Base-by-base conservation (phyloP, 768 basidiomycete species). In the Dentipellis fragilis region DNA sequence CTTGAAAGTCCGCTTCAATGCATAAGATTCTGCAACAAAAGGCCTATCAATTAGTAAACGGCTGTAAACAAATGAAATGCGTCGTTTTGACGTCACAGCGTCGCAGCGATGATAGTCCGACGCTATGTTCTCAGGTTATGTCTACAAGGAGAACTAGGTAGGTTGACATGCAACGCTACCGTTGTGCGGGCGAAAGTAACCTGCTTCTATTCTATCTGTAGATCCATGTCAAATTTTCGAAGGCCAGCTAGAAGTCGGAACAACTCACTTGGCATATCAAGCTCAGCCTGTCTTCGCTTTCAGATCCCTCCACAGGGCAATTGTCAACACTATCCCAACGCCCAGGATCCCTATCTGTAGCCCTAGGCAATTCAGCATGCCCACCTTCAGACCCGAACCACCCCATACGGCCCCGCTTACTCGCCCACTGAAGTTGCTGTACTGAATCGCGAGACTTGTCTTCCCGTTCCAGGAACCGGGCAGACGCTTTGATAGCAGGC, bases 401-500 rank as follows among this genome's bases (percentile, higher is more conserved):
- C 85, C 86, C 75, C 83, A 83, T 34, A 87, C 71, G 5, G 84
- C 82, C 0, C 84, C 85, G 4, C 77, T 75, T 10, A 83, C 78
- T 4, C 84, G 73, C n/a, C 85, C 84, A 0, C 71, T 66, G 62
- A 80, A 87, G 62, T 83, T 87, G 67, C 82, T 82, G 60, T 83
- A 87, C 64, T 85, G 85, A 45, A 87, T 81, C 7, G 71, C 75
- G 65, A 84, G 66, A 76, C 74, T 79, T n/a, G 73, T 73, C 29
- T 73, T 71, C 21, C 73, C 72, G 62, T 84, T 86, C 80, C 81
- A 86, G 55, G 69, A 67, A 4, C 74, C 72, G 1, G 85, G 84
- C 36, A 87, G 72, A 65, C 84, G 84, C 67, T 87, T 87, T 58
- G 80, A 82, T 23, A 87, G 68, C 54, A 85, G 65, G 56, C 81